These are phyloP conservation scores for Aspergillus unguis DNA, from an alignment of 2,329 filamentous ascomycete species.

Conservation along the genomic window DNA sequence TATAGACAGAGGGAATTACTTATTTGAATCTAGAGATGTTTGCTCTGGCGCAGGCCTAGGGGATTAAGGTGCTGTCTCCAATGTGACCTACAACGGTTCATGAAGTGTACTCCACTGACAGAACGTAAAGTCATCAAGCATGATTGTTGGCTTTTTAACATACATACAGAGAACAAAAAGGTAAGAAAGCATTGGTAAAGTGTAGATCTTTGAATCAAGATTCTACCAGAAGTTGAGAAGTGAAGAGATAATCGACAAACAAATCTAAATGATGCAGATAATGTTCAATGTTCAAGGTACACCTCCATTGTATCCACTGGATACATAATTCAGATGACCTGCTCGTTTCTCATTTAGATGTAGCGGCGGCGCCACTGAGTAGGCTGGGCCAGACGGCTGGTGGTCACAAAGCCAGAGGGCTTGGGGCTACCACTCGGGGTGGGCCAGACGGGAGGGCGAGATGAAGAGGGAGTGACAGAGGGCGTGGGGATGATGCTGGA, in stretches of 20 bases:
- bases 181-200: not conserved
- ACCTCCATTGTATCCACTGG: not conserved
- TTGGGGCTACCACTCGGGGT: constrained; percentile 17
- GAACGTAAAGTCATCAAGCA: not conserved
- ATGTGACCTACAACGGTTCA: not conserved
- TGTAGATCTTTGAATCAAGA: not conserved
- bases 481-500: constrained; percentile 10
- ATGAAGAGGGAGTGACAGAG: constrained; percentile 13
- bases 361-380: constrained; percentile 26
- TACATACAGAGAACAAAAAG: constrained; percentile 12
- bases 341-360: constrained; percentile 10
- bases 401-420: constrained; percentile 33
- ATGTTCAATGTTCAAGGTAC: not conserved
- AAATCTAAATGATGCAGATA: constrained; percentile 1
- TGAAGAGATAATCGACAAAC: not conserved
- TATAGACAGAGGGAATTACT: too few species aligned
- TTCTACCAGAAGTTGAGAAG: constrained; percentile 2
- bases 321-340: not conserved
- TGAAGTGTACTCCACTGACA: not conserved
- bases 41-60: too few species aligned
- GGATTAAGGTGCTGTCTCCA: too few species aligned
- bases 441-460: constrained; percentile 18
- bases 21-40: too few species aligned
- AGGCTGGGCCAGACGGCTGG: constrained; percentile 24
- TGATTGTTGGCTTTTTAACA: constrained; percentile 1